Evolutionary conservation across 805 yeast genomes (phyloP).

Genomic region (Candida maris): DNA sequence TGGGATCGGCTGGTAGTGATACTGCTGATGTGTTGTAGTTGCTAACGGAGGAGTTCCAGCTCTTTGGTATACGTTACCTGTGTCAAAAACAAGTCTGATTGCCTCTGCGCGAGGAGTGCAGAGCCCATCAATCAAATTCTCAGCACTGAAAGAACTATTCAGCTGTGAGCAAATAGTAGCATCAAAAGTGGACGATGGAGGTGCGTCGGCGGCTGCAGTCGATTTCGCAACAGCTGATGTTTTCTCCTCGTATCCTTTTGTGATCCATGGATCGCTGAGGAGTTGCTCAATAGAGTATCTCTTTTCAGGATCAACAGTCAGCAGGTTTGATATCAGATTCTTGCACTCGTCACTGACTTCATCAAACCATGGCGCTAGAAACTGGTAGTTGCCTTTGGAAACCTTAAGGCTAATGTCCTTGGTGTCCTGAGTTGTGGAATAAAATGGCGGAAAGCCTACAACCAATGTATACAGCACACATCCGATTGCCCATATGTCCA

Average conservation of each 20-base stretch:
- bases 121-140: conserved; percentile 21
- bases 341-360: conserved; percentile 72
- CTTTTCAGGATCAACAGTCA: conserved; percentile 65
- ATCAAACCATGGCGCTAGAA: conserved; percentile 85
- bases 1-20: conserved; percentile 2
- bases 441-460: conserved; percentile 75
- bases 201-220: conserved; percentile 28
- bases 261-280: conserved; percentile 66
- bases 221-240: conserved; percentile 6
- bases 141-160: conserved; percentile 24
- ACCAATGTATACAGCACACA: conserved; percentile 65
- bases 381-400: conserved; percentile 67
- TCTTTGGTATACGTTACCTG: conserved; percentile 32
- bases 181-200: conserved; percentile 28
- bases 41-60: conserved; percentile 17
- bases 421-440: conserved; percentile 58
- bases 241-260: conserved; percentile 28
- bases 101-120: conserved; percentile 37
- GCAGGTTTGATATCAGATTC: conserved; percentile 58
- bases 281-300: conserved; percentile 68
- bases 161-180: conserved; percentile 24
- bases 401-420: conserved; percentile 62
- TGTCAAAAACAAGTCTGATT: conserved; percentile 35
- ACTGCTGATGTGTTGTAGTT: background rate
- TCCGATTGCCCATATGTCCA: conserved; percentile 73